Evolutionary conservation across 2,329 filamentous ascomycete species (phyloP), one percentile per base, ranked within the genome.

Genomic region (Clarireedia hainanense): DNA sequence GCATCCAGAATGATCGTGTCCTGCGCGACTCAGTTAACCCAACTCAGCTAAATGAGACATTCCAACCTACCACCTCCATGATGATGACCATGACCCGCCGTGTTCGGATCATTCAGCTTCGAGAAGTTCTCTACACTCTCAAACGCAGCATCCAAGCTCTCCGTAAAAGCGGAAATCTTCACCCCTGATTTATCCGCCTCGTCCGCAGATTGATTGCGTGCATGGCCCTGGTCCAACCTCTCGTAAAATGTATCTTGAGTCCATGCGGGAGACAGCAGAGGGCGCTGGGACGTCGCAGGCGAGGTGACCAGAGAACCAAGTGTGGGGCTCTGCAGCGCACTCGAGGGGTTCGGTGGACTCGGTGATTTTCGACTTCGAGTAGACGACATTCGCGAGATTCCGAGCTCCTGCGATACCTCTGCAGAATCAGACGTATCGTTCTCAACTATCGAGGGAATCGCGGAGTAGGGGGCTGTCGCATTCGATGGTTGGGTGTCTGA

Each of bases 221-320:
- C 10, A 45, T 50, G 40, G 24, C 47, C 47, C n/a, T 48, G 49
- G 9, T 52, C 49, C 37, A 46, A 40, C 9, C 23, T 36, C 30
- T 34, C 27, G 17, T 45, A 50, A 36, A 43, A 49, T 34, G 50
- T 37, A 36, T 47, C 39, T 55, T 46, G 39, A 5, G 53, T 42
- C 57, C 59, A 57, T 12, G 43, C 52, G 17, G 59, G 59, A 17
- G 59, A 59, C 17, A 60, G 27, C n/a, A 60, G 39, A 54, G 57
- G 52, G 26, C 57, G 42, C 45, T 37, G 39, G 3, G 52, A 45
- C 24, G 47, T 34, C 30, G 37, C 47, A 20, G 46, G 37, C 14
- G 47, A 55, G 24, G n/a, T 20, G 27, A 36, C 39, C 15, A 43
- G 15, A 10, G 47, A 46, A 6, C 47, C 39, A 17, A 51, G 36